These are phyloP conservation scores for Beauveria asiatica DNA, from an alignment of 2,329 filamentous ascomycete species.

Conservation along the genomic window DNA sequence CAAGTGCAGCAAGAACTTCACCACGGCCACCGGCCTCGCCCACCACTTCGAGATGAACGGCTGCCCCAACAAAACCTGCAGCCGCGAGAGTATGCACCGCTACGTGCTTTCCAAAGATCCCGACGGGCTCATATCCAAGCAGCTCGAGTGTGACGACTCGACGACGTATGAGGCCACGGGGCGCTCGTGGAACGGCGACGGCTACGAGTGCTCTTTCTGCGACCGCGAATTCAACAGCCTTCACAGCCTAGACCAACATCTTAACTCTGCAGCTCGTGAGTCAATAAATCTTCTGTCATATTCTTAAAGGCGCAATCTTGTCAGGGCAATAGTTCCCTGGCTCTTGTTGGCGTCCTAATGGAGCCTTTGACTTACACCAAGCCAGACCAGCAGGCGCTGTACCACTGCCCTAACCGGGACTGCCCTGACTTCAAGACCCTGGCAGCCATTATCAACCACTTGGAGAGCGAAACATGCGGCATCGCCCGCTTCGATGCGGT, in stretches of 20 bases:
- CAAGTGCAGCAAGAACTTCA: constrained; percentile 39
- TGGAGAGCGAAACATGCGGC: constrained; percentile 35
- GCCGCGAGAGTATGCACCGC: constrained; percentile 39
- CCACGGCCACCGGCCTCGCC: constrained; percentile 43
- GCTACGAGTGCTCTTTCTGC: constrained; percentile 34
- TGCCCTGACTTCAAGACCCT: constrained; percentile 33
- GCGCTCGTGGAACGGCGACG: constrained; percentile 34
- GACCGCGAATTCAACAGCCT: constrained; percentile 30
- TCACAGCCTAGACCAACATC: constrained; percentile 38
- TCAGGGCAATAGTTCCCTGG: not conserved
- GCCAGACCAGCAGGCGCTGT: constrained; percentile 28
- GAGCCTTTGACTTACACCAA: not conserved
- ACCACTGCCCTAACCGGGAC: constrained; percentile 29
- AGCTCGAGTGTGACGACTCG: constrained; percentile 34
- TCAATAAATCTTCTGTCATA: not conserved
- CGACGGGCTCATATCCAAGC: constrained; percentile 40
- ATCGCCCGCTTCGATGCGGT: constrained; percentile 29
- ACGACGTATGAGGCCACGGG: constrained; percentile 30
- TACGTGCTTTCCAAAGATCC: constrained; percentile 38
- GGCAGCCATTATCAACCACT: constrained; percentile 31
- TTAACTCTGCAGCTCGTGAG: constrained; percentile 36
- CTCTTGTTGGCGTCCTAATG: too few relatives aligned
- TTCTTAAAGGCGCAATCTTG: not conserved
- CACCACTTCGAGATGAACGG: constrained; percentile 49
- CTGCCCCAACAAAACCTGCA: constrained; percentile 39